phyloP scores from a whole-genome alignment of 139 green algal species.

The Coccomyxa sp. region DNA sequence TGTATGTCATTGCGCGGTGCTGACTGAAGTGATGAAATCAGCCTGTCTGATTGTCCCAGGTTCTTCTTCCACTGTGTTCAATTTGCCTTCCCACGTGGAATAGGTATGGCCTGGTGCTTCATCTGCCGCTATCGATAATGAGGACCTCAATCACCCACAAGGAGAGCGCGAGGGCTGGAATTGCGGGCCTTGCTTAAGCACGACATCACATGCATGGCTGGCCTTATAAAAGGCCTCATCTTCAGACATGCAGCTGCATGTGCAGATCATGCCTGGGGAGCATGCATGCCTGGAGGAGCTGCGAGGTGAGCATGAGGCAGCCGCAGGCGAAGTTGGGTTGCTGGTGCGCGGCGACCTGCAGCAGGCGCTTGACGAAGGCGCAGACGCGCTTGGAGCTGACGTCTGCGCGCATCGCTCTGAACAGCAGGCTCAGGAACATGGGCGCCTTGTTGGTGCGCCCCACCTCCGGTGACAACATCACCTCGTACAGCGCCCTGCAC shows the following conservation, averaged over 20 bases:
- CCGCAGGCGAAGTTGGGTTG: slow-evolving; percentile 78
- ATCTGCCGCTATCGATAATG: not conserved
- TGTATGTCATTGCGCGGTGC: too few species aligned
- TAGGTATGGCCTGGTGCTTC: not conserved
- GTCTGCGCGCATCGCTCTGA: slow-evolving; percentile 80
- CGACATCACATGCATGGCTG: not conserved
- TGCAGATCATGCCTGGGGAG: too few species aligned
- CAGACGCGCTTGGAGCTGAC: slow-evolving; percentile 56
- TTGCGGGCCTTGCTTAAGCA: not conserved
- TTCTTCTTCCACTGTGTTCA: not conserved
- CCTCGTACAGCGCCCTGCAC: slow-evolving; percentile 76
- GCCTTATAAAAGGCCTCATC: not conserved
- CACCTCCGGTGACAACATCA: slow-evolving; percentile 56
- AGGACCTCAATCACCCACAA: not conserved
- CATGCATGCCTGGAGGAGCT: slow-evolving; percentile 50
- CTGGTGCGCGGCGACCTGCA: slow-evolving; percentile 76
- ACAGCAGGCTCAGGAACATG: slow-evolving; percentile 85
- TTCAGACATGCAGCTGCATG: too few species aligned
- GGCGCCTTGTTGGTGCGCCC: slow-evolving; percentile 50
- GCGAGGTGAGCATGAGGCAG: slow-evolving; percentile 78
- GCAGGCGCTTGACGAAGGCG: slow-evolving; percentile 88
- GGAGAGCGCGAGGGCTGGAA: not conserved
- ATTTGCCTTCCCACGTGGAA: not conserved
- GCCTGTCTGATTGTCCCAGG: not conserved
- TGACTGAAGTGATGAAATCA: too few species aligned